Evolutionary conservation across 371 early-diverging fungal species (phyloP).

Genomic region (Syncephalastrum contaminatum): DNA sequence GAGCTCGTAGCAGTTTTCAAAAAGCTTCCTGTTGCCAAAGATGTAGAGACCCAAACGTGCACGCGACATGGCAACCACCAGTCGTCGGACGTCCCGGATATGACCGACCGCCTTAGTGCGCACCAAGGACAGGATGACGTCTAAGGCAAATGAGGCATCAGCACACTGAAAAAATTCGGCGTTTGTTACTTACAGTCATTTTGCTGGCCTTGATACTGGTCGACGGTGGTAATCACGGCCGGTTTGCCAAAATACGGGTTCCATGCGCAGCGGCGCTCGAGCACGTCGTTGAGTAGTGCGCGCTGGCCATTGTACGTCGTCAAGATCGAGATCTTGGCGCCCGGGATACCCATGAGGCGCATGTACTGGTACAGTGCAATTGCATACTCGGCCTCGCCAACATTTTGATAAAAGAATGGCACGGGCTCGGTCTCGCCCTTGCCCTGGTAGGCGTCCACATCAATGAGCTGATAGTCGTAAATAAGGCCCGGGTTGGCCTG

Average conservation of each 20-base stretch:
- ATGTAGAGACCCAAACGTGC: conserved; percentile 93
- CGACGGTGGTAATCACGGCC: conserved; percentile 80
- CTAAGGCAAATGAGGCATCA: conserved; percentile 36
- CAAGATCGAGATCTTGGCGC: conserved; percentile 82
- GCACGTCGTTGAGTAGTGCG: conserved; percentile 87
- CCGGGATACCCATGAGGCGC: conserved; percentile 90
- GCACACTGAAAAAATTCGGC: too few relatives aligned
- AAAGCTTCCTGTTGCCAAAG: conserved; percentile 73
- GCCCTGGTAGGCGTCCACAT: conserved; percentile 76
- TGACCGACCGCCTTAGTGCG: conserved; percentile 89
- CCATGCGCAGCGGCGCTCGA: conserved; percentile 82
- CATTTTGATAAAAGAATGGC: conserved; percentile 82
- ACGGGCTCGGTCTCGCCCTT: conserved; percentile 85
- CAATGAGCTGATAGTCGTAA: conserved; percentile 80
- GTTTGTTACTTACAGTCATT: conserved; percentile 83
- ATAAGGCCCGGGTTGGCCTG: conserved; percentile 83
- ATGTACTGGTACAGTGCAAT: conserved; percentile 95
- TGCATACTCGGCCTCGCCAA: conserved; percentile 96
- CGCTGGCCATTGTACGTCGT: conserved; percentile 96
- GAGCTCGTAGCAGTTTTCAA: conserved; percentile 78
- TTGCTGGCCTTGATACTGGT: conserved; percentile 95
- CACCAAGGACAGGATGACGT: conserved; percentile 92
- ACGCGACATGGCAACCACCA: conserved; percentile 89
- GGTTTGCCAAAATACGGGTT: conserved; percentile 78
- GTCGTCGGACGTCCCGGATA: conserved; percentile 84